Evolutionary conservation across 176 grass and related monocot species (phyloP).

Genomic region (Cymbopogon citratus): DNA sequence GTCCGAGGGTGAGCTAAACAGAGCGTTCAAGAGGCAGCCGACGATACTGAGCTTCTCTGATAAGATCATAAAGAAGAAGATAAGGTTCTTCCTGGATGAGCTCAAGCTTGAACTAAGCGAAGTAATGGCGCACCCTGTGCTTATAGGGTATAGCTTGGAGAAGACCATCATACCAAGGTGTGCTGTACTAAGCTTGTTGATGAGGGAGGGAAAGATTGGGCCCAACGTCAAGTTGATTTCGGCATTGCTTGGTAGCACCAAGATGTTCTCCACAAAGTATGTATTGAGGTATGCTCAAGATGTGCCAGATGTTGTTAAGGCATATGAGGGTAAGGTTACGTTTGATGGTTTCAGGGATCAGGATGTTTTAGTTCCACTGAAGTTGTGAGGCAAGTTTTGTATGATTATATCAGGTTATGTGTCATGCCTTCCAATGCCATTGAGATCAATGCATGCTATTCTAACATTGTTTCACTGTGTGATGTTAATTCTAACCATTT

Average conservation of each 20-base stretch:
- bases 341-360: constrained; percentile 16
- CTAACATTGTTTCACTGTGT: neutral
- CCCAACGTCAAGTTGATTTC: neutral
- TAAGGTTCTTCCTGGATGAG: too few species aligned
- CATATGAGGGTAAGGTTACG: constrained; percentile 28
- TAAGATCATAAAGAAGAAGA: too few species aligned
- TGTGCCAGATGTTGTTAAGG: constrained; percentile 37
- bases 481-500: neutral
- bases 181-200: too few species aligned
- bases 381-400: neutral
- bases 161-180: too few species aligned
- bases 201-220: neutral
- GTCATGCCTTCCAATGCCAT: neutral
- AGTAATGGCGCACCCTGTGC: too few species aligned
- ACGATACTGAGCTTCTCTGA: too few species aligned
- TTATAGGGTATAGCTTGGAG: too few species aligned
- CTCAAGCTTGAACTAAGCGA: too few species aligned
- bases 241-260: neutral
- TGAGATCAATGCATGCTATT: constrained; percentile 18
- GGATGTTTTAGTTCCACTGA: neutral
- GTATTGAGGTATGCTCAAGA: neutral
- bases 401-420: neutral
- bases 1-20: too few species aligned
- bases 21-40: too few species aligned
- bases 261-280: neutral